These are phyloP conservation scores for Cyphellophora europaea DNA, from an alignment of 2,329 filamentous ascomycete species.

Conservation along the genomic window DNA sequence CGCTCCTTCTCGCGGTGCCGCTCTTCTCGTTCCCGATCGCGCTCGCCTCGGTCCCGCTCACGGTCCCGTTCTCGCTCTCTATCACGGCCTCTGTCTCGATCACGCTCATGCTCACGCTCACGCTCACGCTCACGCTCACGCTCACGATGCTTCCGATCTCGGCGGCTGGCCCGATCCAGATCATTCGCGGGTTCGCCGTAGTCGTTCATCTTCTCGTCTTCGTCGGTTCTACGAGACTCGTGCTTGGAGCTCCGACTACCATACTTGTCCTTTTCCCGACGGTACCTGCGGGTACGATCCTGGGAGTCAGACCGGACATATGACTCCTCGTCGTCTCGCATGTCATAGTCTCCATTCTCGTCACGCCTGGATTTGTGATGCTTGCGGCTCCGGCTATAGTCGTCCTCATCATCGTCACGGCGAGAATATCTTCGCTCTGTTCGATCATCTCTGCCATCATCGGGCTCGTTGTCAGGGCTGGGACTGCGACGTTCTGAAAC, in stretches of 20 bases:
- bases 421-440: constrained; percentile 8
- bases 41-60: constrained; percentile 4
- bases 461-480: constrained; percentile 21
- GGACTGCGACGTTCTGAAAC: constrained; percentile 18
- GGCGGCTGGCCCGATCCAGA: constrained; percentile 8
- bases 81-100: constrained; percentile 26
- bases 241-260: constrained; percentile 27
- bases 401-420: constrained; percentile 10
- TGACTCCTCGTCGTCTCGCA: constrained; percentile 34
- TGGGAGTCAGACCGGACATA: constrained; percentile 55
- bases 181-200: constrained; percentile 13
- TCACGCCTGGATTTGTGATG: constrained; percentile 23
- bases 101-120: constrained; percentile 27
- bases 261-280: constrained; percentile 53
- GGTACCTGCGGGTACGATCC: constrained; percentile 45
- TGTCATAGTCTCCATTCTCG: constrained; percentile 39
- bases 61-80: constrained; percentile 22
- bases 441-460: constrained; percentile 21
- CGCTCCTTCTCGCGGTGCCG: constrained; percentile 4
- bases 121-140: constrained; percentile 17
- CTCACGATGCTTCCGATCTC: constrained; percentile 17
- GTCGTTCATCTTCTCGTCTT: constrained; percentile 19
- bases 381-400: constrained; percentile 13
- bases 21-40: constrained; percentile 12
- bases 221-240: constrained; percentile 23